These are phyloP conservation scores for Malassezia caprae DNA, from an alignment of 1,284 basidiomycete genomes.

Conservation along the genomic window DNA sequence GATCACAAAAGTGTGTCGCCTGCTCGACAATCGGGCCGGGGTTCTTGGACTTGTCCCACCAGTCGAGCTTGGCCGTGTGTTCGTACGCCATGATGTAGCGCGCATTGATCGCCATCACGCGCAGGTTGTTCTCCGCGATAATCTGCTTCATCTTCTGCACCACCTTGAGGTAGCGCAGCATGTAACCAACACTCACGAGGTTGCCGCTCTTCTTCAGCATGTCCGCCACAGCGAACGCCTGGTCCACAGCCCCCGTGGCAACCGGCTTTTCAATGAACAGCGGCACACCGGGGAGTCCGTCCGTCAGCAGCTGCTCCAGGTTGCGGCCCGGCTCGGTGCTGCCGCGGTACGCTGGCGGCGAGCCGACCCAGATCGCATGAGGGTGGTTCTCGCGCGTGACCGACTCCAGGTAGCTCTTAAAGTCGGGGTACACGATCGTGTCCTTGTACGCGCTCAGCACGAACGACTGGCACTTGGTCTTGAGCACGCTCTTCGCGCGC, in stretches of 20 bases:
- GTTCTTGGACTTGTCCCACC: constrained; percentile 95
- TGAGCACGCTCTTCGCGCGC: constrained; percentile 68
- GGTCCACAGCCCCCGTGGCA: constrained; percentile 63
- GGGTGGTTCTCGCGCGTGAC: constrained; percentile 53
- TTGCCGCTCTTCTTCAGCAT: constrained; percentile 50
- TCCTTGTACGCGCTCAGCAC: constrained; percentile 85
- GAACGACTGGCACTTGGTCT: constrained; percentile 85
- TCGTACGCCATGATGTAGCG: constrained; percentile 86
- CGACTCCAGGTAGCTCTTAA: constrained; percentile 70
- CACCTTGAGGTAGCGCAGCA: constrained; percentile 53
- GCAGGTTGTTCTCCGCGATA: constrained; percentile 83
- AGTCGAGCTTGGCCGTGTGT: constrained; percentile 63
- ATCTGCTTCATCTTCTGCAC: constrained; percentile 94
- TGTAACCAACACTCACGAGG: constrained; percentile 79
- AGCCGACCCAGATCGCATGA: constrained; percentile 75
- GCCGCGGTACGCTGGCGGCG: constrained; percentile 77
- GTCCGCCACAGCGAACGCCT: constrained; percentile 49
- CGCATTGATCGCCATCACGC: constrained; percentile 93
- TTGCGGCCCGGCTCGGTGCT: constrained; percentile 57
- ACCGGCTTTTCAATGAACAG: constrained; percentile 93
- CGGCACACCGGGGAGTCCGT: constrained; percentile 62
- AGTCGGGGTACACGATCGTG: constrained; percentile 74
- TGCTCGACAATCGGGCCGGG: constrained; percentile 89
- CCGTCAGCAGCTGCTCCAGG: constrained; percentile 79
- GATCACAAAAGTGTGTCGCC: constrained; percentile 66